Conservation (phyloP, 176 grass and related monocot genomes). For the Dendrocalamus sinicus region DNA sequence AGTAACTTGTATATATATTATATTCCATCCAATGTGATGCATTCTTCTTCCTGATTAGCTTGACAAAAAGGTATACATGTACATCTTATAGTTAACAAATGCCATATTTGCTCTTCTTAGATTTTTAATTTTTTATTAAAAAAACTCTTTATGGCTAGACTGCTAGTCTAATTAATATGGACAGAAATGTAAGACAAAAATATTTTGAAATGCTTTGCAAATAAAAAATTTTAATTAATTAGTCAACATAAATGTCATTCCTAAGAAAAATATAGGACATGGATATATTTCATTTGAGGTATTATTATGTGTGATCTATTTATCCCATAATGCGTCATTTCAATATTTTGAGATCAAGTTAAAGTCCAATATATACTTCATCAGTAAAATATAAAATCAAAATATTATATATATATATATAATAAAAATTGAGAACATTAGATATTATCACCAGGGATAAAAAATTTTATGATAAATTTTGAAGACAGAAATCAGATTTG, state of each 20-base stretch:
- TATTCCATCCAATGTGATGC: not conserved
- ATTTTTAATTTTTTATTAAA: not conserved
- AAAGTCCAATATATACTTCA: not conserved
- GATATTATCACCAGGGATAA: not conserved
- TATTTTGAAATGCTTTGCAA: not conserved
- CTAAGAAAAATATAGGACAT: not conserved
- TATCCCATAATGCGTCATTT: not conserved
- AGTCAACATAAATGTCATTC: not conserved
- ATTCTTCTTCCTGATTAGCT: not conserved
- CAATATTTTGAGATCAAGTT: not conserved
- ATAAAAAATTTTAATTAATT: not conserved
- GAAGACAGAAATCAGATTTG: not conserved
- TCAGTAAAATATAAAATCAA: not conserved
- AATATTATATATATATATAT: not conserved
- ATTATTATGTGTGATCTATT: not conserved
- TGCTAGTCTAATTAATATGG: not conserved
- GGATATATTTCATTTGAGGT: not conserved
- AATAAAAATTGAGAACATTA: not conserved
- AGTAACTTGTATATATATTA: not conserved
- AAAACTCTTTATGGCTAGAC: not conserved
- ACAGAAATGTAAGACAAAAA: not conserved
- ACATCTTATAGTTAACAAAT: not conserved
- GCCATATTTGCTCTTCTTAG: not conserved
- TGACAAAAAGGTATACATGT: not conserved
- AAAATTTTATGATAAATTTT: not conserved